phyloP scores from a whole-genome alignment of 2,329 filamentous ascomycete genomes.

The Lecanicillium sp. region DNA sequence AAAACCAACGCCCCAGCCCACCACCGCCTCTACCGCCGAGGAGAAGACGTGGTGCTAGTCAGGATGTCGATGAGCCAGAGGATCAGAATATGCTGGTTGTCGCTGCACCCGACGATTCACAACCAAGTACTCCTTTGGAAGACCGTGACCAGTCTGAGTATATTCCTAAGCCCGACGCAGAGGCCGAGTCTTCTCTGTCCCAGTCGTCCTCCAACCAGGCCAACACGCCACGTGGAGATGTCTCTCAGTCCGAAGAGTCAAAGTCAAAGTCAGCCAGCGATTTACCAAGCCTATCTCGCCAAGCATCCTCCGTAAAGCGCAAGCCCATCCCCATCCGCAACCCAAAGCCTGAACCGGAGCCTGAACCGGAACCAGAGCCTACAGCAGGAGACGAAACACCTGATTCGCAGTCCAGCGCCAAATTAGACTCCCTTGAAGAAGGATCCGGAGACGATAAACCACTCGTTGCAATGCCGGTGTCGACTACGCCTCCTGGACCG shows the following conservation, averaged over 20 bases:
- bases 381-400: not conserved
- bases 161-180: not conserved
- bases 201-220: too few species aligned
- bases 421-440: not conserved
- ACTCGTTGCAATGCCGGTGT: slow-evolving; percentile 11
- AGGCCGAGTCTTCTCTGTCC: not conserved
- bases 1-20: slow-evolving; percentile 15
- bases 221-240: slow-evolving; percentile 12
- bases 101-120: slow-evolving; percentile 55
- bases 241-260: too few species aligned
- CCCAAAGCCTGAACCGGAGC: not conserved
- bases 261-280: too few species aligned
- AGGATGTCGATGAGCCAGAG: slow-evolving; percentile 24
- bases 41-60: slow-evolving; percentile 25
- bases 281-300: not conserved
- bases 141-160: slow-evolving; percentile 21
- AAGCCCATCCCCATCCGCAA: not conserved
- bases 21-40: slow-evolving; percentile 44
- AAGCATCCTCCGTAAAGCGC: not conserved
- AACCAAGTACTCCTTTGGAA: slow-evolving; percentile 41
- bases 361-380: not conserved
- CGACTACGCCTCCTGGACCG: slow-evolving; percentile 4
- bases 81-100: slow-evolving; percentile 55
- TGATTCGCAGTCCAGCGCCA: not conserved
- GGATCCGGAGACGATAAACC: not conserved